Evolutionary conservation across 2,329 filamentous ascomycete species (phyloP).

Genomic region (Ustilaginoidea virens): DNA sequence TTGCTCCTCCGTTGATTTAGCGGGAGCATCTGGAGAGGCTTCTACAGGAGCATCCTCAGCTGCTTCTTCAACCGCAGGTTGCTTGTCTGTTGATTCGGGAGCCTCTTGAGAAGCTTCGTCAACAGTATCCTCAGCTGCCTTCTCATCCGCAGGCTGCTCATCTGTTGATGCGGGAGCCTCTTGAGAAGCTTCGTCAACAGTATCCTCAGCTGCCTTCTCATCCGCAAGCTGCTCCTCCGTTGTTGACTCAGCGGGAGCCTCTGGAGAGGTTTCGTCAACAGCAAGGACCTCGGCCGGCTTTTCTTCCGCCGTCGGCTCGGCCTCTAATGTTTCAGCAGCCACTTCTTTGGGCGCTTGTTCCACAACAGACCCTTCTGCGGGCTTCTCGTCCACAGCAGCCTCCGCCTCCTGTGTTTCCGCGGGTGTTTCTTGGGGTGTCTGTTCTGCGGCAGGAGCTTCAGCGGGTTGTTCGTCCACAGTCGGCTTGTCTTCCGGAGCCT

Average conservation of each 20-base stretch:
- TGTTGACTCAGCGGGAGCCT: not conserved
- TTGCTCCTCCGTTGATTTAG: not conserved
- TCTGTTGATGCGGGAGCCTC: not conserved
- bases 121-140: not conserved
- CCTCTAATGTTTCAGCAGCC: not conserved
- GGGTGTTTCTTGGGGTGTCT: too few relatives aligned
- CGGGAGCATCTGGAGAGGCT: not conserved
- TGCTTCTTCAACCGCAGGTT: not conserved
- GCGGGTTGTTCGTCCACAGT: too few relatives aligned
- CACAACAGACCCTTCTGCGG: not conserved
- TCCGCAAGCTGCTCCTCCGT: too few relatives aligned
- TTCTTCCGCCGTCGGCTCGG: slow-evolving; percentile 2
- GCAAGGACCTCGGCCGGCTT: slow-evolving; percentile 1
- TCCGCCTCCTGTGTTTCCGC: not conserved
- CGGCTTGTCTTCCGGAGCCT: too few relatives aligned
- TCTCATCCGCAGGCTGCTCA: not conserved
- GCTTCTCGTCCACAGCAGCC: not conserved
- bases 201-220: slow-evolving; percentile 1
- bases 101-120: slow-evolving; percentile 1
- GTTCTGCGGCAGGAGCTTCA: too few relatives aligned
- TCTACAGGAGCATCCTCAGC: slow-evolving; percentile 1
- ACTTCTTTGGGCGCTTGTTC: not conserved
- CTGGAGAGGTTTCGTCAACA: too few relatives aligned
- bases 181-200: not conserved
- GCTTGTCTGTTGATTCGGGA: too few relatives aligned